phyloP scores from a whole-genome alignment of 1,284 basidiomycete species.

The Puccinia triticina region DNA sequence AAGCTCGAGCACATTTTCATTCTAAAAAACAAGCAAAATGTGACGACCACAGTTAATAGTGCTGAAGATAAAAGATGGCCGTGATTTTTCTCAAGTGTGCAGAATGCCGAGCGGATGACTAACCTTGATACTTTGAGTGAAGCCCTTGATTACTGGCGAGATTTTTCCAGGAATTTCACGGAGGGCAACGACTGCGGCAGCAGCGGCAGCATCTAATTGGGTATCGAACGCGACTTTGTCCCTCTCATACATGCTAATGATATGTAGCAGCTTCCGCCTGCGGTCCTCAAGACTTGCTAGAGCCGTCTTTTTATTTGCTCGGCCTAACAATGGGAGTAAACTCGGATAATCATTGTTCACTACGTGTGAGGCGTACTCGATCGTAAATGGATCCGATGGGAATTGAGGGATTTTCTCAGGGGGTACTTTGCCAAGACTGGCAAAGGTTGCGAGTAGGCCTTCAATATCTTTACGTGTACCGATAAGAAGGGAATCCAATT shows the following conservation, averaged over 20 bases:
- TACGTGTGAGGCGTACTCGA: constrained; percentile 65
- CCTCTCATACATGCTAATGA: constrained; percentile 78
- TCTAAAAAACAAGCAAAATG: constrained; percentile 64
- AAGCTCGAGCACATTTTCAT: constrained; percentile 83
- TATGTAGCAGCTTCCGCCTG: constrained; percentile 71
- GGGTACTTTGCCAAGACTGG: constrained; percentile 80
- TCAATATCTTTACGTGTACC: constrained; percentile 81
- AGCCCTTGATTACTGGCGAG: constrained; percentile 91
- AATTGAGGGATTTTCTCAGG: constrained; percentile 77
- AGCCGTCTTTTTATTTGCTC: constrained; percentile 71
- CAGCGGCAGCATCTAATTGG: constrained; percentile 83
- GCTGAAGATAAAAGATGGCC: neutral
- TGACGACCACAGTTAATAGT: neutral
- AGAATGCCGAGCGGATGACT: constrained; percentile 52
- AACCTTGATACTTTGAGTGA: constrained; percentile 98
- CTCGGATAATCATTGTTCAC: constrained; percentile 70
- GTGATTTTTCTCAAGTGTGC: neutral
- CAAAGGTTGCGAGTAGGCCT: constrained; percentile 77
- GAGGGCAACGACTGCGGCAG: constrained; percentile 85
- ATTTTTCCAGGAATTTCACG: constrained; percentile 85
- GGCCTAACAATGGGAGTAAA: constrained; percentile 75
- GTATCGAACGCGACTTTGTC: constrained; percentile 85
- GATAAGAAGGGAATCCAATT: constrained; percentile 81
- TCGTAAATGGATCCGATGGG: constrained; percentile 74
- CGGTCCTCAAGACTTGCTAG: constrained; percentile 77